A percentile compares a stretch with the other conserved stretches of the same genome.
These are phyloP conservation scores for Berkeleyomyces rouxiae DNA, from an alignment of 2,329 filamentous ascomycete species.

Conservation along the genomic window DNA sequence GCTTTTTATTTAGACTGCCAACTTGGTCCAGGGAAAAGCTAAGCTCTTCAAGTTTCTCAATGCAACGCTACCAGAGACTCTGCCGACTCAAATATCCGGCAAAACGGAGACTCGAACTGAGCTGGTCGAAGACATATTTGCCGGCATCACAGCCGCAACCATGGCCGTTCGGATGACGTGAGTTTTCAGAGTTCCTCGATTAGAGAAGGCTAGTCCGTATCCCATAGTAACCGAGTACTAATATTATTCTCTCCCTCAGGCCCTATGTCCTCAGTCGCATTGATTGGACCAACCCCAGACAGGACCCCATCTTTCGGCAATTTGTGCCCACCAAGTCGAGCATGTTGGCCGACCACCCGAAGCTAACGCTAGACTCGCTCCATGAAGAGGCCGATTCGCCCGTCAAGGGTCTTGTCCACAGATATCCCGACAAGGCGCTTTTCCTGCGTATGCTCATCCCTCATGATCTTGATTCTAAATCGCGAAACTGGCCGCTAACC, in stretches of 20 bases:
- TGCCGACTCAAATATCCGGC: constrained; percentile 25
- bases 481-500: neutral
- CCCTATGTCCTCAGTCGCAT: constrained; percentile 43
- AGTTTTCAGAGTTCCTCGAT: constrained; percentile 14
- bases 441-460: constrained; percentile 35
- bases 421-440: constrained; percentile 46
- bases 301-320: constrained; percentile 43
- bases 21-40: constrained; percentile 31
- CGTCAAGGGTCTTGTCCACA: constrained; percentile 40
- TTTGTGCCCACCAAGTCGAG: constrained; percentile 40
- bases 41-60: constrained; percentile 34
- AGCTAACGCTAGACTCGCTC: constrained; percentile 39
- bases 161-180: constrained; percentile 44
- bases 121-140: constrained; percentile 36
- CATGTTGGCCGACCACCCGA: constrained; percentile 36
- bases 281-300: constrained; percentile 40
- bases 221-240: neutral
- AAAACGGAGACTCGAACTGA: constrained; percentile 23
- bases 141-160: constrained; percentile 35
- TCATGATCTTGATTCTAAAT: neutral
- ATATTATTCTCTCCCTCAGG: constrained; percentile 16
- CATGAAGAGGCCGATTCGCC: constrained; percentile 39
- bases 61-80: constrained; percentile 30
- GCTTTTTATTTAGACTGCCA: constrained; percentile 23
- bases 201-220: neutral